phyloP scores from a whole-genome alignment of 179 eudicot genomes.

The Spergularia azorica region DNA sequence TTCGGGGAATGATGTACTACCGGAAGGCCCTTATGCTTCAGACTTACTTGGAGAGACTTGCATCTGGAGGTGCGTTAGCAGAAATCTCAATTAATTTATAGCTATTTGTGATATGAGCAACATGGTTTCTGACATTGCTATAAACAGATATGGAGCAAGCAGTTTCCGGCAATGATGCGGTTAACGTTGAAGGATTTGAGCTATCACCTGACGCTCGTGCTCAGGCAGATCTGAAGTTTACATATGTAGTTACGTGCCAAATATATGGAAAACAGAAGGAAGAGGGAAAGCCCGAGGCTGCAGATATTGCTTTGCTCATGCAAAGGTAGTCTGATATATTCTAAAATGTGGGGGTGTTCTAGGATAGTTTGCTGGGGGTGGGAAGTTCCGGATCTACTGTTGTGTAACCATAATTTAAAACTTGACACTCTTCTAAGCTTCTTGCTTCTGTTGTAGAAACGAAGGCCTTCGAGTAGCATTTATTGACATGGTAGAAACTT shows the following conservation, averaged over 20 bases:
- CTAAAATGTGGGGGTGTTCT: background rate
- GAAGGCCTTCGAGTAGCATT: slow-evolving; percentile 98
- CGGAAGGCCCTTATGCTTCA: slow-evolving; percentile 98
- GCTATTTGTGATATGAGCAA: background rate
- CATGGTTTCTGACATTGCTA: slow-evolving; percentile 13
- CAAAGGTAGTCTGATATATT: slow-evolving; percentile 58
- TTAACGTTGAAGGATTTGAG: slow-evolving; percentile 77
- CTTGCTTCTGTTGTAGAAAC: slow-evolving; percentile 47
- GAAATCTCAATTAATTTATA: background rate
- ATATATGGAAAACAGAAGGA: slow-evolving; percentile 99
- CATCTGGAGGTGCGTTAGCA: slow-evolving; percentile 61
- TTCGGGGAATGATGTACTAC: slow-evolving; percentile 99
- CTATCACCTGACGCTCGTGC: slow-evolving; percentile 97
- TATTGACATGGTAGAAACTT: slow-evolving; percentile 86
- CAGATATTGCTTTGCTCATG: slow-evolving; percentile 94
- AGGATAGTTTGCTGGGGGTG: background rate
- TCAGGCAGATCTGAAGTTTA: slow-evolving; percentile 93
- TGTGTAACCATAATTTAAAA: background rate
- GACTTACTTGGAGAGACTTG: slow-evolving; percentile 75
- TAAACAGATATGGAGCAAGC: slow-evolving; percentile 71
- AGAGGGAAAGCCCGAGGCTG: slow-evolving; percentile 94
- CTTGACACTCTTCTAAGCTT: slow-evolving; percentile 10
- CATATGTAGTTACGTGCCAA: slow-evolving; percentile 97
- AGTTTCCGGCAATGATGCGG: slow-evolving; percentile 46
- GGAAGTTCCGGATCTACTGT: background rate